A percentile compares a stretch with the other conserved stretches of the same genome.
phyloP scores from a whole-genome alignment of 345 rosid genomes.

The Murraya koenigii region DNA sequence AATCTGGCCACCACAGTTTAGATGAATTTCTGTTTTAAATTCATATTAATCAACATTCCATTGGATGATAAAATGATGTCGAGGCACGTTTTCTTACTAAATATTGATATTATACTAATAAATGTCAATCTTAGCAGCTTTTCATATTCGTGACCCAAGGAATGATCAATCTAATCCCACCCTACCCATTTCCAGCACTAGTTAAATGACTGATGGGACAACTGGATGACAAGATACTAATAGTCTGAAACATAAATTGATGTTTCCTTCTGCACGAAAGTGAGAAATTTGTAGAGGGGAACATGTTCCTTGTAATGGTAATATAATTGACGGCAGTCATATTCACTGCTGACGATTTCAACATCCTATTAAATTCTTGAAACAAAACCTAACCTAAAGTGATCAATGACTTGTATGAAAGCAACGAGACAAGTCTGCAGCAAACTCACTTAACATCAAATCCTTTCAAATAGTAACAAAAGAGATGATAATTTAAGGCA shows the following conservation, averaged over 20 bases:
- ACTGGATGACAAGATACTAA: neutral
- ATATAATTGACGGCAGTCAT: neutral
- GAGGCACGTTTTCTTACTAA: neutral
- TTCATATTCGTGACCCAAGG: neutral
- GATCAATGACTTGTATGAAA: neutral
- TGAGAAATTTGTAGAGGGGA: neutral
- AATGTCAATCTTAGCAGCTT: neutral
- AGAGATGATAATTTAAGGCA: neutral
- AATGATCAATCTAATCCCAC: neutral
- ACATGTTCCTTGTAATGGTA: neutral
- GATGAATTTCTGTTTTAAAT: neutral
- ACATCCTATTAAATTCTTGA: neutral
- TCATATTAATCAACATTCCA: neutral
- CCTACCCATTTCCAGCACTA: neutral
- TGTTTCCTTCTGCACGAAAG: neutral
- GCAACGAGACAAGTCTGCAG: neutral
- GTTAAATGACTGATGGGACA: neutral
- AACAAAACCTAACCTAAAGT: neutral
- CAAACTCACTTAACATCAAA: conserved; percentile 2
- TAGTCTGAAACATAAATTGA: neutral
- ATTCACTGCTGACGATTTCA: neutral
- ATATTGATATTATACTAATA: neutral
- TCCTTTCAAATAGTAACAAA: neutral
- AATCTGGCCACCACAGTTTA: neutral
- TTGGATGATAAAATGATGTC: neutral